A percentile compares a stretch with the other conserved stretches of the same genome.
phyloP scores from a whole-genome alignment of 805 yeast species.

The Saturnispora dispora region DNA sequence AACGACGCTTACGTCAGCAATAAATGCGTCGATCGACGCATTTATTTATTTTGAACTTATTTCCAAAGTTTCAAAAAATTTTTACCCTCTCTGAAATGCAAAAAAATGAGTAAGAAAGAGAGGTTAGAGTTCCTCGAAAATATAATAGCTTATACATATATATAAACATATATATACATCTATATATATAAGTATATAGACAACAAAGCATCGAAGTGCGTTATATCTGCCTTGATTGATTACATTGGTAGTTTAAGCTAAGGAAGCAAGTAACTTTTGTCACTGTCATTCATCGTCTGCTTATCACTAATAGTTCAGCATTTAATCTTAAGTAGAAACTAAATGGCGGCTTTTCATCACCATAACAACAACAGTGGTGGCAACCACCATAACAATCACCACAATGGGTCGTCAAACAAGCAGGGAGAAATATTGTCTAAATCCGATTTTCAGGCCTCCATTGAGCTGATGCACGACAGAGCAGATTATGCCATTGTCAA shows the following conservation, averaged over 20 bases:
- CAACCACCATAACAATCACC: slow-evolving; percentile 1
- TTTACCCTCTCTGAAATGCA: background rate
- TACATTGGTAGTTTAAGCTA: background rate
- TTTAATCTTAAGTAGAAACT: background rate
- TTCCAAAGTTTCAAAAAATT: background rate
- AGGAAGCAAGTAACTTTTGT: background rate
- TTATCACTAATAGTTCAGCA: background rate
- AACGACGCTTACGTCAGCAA: background rate
- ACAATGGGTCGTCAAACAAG: background rate
- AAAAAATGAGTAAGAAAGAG: background rate
- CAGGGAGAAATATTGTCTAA: slow-evolving; percentile 14
- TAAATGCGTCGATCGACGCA: background rate
- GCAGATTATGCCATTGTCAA: slow-evolving; percentile 45
- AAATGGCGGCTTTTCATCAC: background rate
- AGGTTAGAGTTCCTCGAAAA: background rate
- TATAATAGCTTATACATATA: background rate
- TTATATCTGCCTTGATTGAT: background rate
- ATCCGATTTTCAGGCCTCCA: slow-evolving; percentile 23
- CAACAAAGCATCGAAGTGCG: too few species aligned
- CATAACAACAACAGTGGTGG: background rate
- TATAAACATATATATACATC: too few species aligned
- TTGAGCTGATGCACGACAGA: slow-evolving; percentile 42
- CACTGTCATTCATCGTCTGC: background rate
- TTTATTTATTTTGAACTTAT: background rate
- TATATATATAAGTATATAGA: too few species aligned